Base-by-base conservation (phyloP, 371 early-diverging fungal species). In the Mucor sp. region DNA sequence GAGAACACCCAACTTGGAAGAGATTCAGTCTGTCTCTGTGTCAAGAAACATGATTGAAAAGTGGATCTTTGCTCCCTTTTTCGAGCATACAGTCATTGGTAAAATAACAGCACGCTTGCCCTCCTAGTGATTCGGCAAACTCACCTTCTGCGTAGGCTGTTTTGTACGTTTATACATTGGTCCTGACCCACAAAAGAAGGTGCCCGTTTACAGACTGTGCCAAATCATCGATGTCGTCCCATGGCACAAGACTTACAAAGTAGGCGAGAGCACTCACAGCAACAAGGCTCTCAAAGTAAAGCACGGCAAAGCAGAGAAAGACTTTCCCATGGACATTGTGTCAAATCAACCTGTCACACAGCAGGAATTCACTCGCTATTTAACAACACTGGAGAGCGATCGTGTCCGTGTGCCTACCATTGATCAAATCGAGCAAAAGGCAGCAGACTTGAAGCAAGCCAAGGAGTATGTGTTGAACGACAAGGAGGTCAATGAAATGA, bases 1-100 rank as follows among this genome's bases (percentile, higher is more conserved):
- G 74, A 72, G 84, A 67, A 66, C 81, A 37, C 84, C 89, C 1
- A 80, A 83, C 0, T 63, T 90, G 37, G 87, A 88, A 15, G 90
- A 91, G 32, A 75, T 92, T 21, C 86, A 89, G 58, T 58, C 78
- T 6, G 84, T 91, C 23, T 77, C 83, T 25, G 65, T 94, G 28
- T 67, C 86, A 25, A 83, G 94, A 43, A 80, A 82, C 50, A 77
- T 82, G 66, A 74, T 94, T 27, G 93, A 90, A 58, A 86, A 89
- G 53, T 94, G 94, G 93, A 70, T 89, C 23, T 87, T 89, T 75
- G 75, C 84, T 14, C 90, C 92, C 2, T 90, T 90, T 60, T 91
- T 94, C 71, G 84, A 87, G 60, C 77, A 87, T 6, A 83, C 90
- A 5, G 86, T 87, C 1, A 74, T 75, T 17, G 93, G 91, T 77